Evolutionary conservation across 2,329 filamentous ascomycete genomes (phyloP).

Genomic region (Helotiales sp.): DNA sequence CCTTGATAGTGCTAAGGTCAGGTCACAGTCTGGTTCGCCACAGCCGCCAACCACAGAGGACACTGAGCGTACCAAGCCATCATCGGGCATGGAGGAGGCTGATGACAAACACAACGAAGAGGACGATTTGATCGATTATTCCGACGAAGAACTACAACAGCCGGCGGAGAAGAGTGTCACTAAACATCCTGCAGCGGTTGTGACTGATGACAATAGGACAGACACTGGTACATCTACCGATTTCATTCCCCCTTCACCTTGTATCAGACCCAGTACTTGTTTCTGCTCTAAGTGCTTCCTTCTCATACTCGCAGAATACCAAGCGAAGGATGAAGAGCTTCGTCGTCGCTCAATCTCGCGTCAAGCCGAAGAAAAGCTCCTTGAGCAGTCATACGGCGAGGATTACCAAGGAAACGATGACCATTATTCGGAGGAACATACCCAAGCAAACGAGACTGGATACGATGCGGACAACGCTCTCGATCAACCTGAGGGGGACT

Average conservation of each 20-base stretch:
- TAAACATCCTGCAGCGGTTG: neutral
- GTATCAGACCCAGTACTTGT: constrained; percentile 26
- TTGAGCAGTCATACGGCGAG: constrained; percentile 1
- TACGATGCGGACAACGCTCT: constrained; percentile 32
- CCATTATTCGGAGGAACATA: constrained; percentile 4
- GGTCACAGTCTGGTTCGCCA: neutral
- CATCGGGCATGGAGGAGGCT: neutral
- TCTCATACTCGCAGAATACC: constrained; percentile 26
- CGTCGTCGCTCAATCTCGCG: constrained; percentile 25
- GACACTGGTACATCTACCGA: constrained; percentile 29
- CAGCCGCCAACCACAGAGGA: neutral
- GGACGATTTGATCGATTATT: constrained; percentile 50
- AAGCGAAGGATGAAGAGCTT: constrained; percentile 24
- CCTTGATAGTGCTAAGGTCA: neutral
- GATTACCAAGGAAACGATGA: neutral
- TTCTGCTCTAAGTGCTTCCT: constrained; percentile 30
- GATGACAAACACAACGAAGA: constrained; percentile 28
- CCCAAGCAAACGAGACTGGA: constrained; percentile 38
- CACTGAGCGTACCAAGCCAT: neutral
- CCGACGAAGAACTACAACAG: constrained; percentile 43
- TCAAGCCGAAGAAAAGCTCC: constrained; percentile 5
- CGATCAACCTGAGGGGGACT: neutral
- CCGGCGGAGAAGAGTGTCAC: constrained; percentile 8
- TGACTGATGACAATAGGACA: constrained; percentile 14
- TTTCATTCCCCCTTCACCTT: constrained; percentile 25